These are phyloP conservation scores for Phytophthora foliorum DNA, from an alignment of 352 stramenopile genomes.

Conservation along the genomic window DNA sequence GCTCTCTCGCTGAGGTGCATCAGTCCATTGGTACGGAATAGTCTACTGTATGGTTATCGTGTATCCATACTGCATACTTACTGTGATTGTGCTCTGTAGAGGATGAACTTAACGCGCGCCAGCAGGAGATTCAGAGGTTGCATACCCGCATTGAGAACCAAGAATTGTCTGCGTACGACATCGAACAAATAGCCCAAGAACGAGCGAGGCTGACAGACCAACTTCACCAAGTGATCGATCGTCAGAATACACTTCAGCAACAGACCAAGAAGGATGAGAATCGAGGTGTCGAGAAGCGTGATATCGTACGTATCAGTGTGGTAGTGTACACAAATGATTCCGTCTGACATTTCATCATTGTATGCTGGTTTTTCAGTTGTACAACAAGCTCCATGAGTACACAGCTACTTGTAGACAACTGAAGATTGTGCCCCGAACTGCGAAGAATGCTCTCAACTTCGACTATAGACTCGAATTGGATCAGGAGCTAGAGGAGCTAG, in stretches of 20 bases:
- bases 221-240: constrained; percentile 68
- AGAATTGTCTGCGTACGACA: constrained; percentile 81
- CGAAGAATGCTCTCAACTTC: constrained; percentile 83
- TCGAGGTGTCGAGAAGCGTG: constrained; percentile 69
- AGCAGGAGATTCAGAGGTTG: constrained; percentile 74
- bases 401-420: constrained; percentile 80
- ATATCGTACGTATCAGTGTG: constrained; percentile 52
- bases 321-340: neutral
- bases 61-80: constrained; percentile 4
- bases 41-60: neutral
- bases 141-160: constrained; percentile 81
- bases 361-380: constrained; percentile 47
- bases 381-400: constrained; percentile 83
- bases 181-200: constrained; percentile 79
- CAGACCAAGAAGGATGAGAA: constrained; percentile 77
- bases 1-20: constrained; percentile 79
- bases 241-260: constrained; percentile 66
- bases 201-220: constrained; percentile 78
- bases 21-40: constrained; percentile 75
- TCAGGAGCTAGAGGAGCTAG: constrained; percentile 63
- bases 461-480: constrained; percentile 85
- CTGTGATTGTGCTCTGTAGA: constrained; percentile 44
- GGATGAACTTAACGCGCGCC: constrained; percentile 47
- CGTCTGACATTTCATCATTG: constrained; percentile 7
- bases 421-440: constrained; percentile 87